A percentile compares a stretch with the other conserved stretches of the same genome.
Conservation (phyloP, 345 rosid genomes). For the Boechera divaricarpa region DNA sequence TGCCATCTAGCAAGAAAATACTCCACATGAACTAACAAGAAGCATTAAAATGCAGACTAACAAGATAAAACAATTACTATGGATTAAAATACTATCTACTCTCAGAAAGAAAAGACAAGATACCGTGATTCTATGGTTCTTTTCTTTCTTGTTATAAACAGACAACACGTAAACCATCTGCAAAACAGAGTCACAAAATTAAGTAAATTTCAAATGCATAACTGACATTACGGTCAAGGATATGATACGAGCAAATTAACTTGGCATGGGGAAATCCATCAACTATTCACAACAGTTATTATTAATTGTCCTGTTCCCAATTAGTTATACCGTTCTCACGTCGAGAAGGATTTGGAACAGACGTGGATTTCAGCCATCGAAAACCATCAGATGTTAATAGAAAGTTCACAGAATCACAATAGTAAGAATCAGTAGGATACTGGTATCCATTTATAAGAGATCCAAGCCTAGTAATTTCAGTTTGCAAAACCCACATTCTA, state of each 20-base stretch:
- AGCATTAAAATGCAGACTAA: constrained; percentile 27
- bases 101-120: constrained; percentile 39
- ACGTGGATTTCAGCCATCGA: neutral
- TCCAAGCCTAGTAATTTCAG: neutral
- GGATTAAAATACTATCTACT: neutral
- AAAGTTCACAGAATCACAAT: neutral
- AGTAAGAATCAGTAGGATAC: neutral
- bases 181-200: constrained; percentile 35
- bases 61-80: neutral
- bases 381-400: neutral
- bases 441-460: neutral
- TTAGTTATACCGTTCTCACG: neutral
- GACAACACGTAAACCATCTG: constrained; percentile 99
- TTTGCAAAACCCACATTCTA: neutral
- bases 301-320: neutral
- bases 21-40: constrained; percentile 43
- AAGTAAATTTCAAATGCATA: constrained; percentile 4
- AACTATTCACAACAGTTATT: constrained; percentile 11
- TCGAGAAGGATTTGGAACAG: neutral
- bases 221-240: constrained; percentile 10
- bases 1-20: constrained; percentile 80
- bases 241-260: constrained; percentile 7
- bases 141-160: constrained; percentile 94
- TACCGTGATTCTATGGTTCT: constrained; percentile 84
- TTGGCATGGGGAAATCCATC: constrained; percentile 17